phyloP scores from a whole-genome alignment of 768 basidiomycete genomes.

The Dacryopinax spathularia region DNA sequence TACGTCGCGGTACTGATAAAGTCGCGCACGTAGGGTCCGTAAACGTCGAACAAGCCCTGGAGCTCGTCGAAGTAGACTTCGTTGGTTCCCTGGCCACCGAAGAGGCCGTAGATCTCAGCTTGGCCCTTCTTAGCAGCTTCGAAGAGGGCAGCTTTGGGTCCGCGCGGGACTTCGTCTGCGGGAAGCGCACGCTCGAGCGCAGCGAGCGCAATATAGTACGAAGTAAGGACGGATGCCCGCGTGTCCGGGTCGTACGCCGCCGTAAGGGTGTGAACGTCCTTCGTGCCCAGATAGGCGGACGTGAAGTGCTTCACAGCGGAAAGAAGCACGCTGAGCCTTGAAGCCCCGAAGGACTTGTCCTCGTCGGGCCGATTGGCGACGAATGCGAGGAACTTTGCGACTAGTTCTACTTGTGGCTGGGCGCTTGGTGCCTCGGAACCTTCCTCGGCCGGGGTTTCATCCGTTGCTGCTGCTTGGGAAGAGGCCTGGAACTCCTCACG shows the following conservation, averaged over 20 bases:
- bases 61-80: slow-evolving; percentile 97
- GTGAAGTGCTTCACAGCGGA: slow-evolving; percentile 69
- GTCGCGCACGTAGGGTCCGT: slow-evolving; percentile 68
- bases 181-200: slow-evolving; percentile 45
- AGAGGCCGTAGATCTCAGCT: slow-evolving; percentile 76
- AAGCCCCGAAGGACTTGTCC: slow-evolving; percentile 36
- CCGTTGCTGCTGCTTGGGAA: slow-evolving; percentile 19
- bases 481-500: slow-evolving; percentile 72
- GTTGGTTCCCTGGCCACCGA: slow-evolving; percentile 96
- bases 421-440: slow-evolving; percentile 33
- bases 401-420: slow-evolving; percentile 62
- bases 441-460: slow-evolving; percentile 8
- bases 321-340: slow-evolving; percentile 52
- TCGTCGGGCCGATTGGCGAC: slow-evolving; percentile 49
- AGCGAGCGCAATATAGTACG: slow-evolving; percentile 67
- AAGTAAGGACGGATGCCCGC: slow-evolving; percentile 58
- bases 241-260: slow-evolving; percentile 60
- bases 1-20: slow-evolving; percentile 52
- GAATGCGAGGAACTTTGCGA: slow-evolving; percentile 70
- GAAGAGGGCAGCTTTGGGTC: slow-evolving; percentile 55
- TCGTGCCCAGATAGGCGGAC: slow-evolving; percentile 48
- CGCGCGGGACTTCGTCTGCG: slow-evolving; percentile 38
- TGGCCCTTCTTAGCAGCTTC: slow-evolving; percentile 44
- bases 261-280: slow-evolving; percentile 71
- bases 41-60: slow-evolving; percentile 78